phyloP scores from a whole-genome alignment of 2,329 filamentous ascomycete genomes.

The Sclerotinia borealis region DNA sequence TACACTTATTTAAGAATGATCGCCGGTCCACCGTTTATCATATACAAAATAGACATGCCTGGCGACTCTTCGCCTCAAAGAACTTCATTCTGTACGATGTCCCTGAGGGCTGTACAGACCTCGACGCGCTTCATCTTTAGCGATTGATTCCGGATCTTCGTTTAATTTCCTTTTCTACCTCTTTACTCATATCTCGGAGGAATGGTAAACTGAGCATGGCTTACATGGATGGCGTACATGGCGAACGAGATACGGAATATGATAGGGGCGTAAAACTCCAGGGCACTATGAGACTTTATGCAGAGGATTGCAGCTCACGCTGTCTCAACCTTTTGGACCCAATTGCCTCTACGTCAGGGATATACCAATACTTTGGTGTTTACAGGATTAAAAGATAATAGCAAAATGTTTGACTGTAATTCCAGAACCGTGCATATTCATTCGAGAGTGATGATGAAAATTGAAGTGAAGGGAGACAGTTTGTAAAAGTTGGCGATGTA shows the following conservation, averaged over 20 bases:
- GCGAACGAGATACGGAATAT: slow-evolving; percentile 3
- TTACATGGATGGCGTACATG: slow-evolving; percentile 20
- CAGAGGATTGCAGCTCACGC: background rate
- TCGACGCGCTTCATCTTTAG: background rate
- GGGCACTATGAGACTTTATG: background rate
- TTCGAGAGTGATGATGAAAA: background rate
- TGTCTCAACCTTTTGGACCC: background rate
- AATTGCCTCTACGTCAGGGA: background rate
- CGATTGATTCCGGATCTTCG: background rate
- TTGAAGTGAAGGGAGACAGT: background rate
- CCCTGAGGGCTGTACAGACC: background rate
- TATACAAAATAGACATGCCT: background rate
- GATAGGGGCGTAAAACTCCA: background rate
- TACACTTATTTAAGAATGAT: background rate
- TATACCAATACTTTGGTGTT: slow-evolving; percentile 1
- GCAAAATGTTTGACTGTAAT: background rate
- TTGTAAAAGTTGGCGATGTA: background rate
- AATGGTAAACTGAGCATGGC: slow-evolving; percentile 18
- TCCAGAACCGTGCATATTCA: background rate
- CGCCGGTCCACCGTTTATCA: background rate
- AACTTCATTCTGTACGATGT: background rate
- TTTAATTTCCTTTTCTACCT: background rate
- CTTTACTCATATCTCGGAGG: background rate
- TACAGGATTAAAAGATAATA: background rate
- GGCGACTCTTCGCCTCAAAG: background rate